These are phyloP conservation scores for Sporothrix brunneoviolacea DNA, from an alignment of 2,329 filamentous ascomycete genomes.

Conservation along the genomic window DNA sequence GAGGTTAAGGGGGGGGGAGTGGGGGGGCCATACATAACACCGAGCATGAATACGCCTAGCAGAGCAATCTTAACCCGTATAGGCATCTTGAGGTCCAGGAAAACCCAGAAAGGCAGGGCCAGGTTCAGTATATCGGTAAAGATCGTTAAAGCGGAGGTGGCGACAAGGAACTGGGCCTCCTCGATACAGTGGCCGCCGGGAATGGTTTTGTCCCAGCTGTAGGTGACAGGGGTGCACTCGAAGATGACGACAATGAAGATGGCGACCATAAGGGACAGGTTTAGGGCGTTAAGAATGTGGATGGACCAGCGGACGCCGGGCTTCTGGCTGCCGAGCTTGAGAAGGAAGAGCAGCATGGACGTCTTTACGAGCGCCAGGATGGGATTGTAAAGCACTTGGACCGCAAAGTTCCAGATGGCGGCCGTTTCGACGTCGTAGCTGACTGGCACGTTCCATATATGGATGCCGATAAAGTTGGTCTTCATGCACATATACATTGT, in stretches of 20 bases:
- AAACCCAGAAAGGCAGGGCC: slow-evolving; percentile 33
- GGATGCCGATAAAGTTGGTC: slow-evolving; percentile 18
- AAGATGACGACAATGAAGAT: slow-evolving; percentile 30
- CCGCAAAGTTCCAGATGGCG: slow-evolving; percentile 16
- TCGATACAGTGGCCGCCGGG: slow-evolving; percentile 32
- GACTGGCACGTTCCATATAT: slow-evolving; percentile 11
- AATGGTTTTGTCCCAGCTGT: slow-evolving; percentile 39
- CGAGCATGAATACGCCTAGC: slow-evolving; percentile 27
- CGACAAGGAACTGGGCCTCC: slow-evolving; percentile 24
- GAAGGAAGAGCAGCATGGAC: slow-evolving; percentile 28
- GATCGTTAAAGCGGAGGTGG: slow-evolving; percentile 36
- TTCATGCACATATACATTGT: slow-evolving; percentile 16
- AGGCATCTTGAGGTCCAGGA: slow-evolving; percentile 26
- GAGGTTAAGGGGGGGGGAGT: no score
- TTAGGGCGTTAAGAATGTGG: slow-evolving; percentile 25
- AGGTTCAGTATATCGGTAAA: slow-evolving; percentile 38
- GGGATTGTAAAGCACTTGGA: slow-evolving; percentile 19
- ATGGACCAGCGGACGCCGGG: slow-evolving; percentile 23
- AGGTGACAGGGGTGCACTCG: slow-evolving; percentile 35
- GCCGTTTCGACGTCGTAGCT: slow-evolving; percentile 7
- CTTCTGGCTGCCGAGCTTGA: slow-evolving; percentile 27
- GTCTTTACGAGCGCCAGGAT: slow-evolving; percentile 28
- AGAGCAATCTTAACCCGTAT: slow-evolving; percentile 25
- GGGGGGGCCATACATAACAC: slow-evolving; percentile 23
- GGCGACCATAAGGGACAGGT: slow-evolving; percentile 25